phyloP scores from a whole-genome alignment of 345 rosid species.

The Citrus maxima region DNA sequence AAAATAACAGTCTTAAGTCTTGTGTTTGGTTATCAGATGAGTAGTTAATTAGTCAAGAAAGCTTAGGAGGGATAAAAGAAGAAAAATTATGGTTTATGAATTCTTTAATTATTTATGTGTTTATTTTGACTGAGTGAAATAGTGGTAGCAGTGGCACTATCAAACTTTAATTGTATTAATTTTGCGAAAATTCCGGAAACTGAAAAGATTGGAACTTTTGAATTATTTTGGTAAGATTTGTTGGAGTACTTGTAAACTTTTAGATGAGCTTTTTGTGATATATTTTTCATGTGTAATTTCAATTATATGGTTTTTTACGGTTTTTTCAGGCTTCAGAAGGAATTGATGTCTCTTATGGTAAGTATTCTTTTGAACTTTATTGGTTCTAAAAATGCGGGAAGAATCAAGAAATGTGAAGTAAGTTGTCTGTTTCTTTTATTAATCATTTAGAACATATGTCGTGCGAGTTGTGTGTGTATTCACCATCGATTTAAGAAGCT shows the following conservation, averaged over 20 bases:
- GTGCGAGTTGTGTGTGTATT: not conserved
- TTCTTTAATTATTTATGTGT: not conserved
- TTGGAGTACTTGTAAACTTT: not conserved
- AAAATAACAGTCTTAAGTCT: too few relatives aligned
- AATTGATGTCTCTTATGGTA: constrained; percentile 70
- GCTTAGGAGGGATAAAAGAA: not conserved
- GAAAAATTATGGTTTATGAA: not conserved
- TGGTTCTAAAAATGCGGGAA: not conserved
- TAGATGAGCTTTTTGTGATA: not conserved
- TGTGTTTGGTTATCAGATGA: not conserved
- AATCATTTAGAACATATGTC: not conserved
- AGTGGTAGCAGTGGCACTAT: not conserved
- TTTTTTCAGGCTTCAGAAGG: constrained; percentile 57
- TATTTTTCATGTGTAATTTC: not conserved
- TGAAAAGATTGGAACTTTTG: not conserved
- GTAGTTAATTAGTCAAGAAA: not conserved
- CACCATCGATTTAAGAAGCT: not conserved
- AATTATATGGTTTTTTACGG: not conserved
- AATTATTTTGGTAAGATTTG: not conserved
- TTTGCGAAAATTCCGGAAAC: not conserved
- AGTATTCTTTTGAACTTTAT: constrained; percentile 1
- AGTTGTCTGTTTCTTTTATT: not conserved
- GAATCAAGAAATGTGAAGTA: not conserved
- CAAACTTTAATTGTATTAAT: not conserved
- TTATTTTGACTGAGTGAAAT: not conserved